Evolutionary conservation across 2,329 filamentous ascomycete species (phyloP), one percentile per base, ranked within the genome.

Genomic region (Pochonia chlamydosporia): DNA sequence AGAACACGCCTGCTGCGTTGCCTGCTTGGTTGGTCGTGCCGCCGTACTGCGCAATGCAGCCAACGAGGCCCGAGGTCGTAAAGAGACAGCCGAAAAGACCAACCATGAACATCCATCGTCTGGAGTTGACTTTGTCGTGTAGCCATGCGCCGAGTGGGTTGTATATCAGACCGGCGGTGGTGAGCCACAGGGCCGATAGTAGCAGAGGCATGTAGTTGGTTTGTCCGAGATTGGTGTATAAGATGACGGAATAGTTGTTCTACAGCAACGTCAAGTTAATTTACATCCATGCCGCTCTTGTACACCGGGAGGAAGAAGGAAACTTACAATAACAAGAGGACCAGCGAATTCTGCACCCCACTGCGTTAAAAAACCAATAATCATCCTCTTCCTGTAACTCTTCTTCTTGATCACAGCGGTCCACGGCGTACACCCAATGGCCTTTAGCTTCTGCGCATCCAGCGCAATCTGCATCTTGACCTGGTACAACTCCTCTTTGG

Each of bases 341-440:
- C 74, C 74, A n/a, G 67, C 71, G 54, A 76, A 76, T 45, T 76
- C 72, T 2, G 73, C 72, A 20, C 73, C 73, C 71, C 72, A 77
- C 52, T 76, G 74, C 0, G 72, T 76, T 30, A 76, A 58, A 50
- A 76, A 77, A 0, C 72, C 73, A 36, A 77, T 73, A 2, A 68
- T 62, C 33, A 36, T 36, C n/a, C 33, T 11, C 7, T 36, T 36
- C 33, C 33, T 36, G 50, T 75, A 74, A 8, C 70, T 71, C 49
- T 64, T 66, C 55, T 71, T 74, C 54, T 66, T 68, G 20, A 72
- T n/a, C 0, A 73, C 63, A 0, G 72, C 72, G 31, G 57, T 67
- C 70, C 71, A 74, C 0, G 68, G 64, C 1, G 56, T 67, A n/a
- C 63, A 59, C 0, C 68, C 66, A 7, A 67, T 63, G 0, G 57